phyloP scores from a whole-genome alignment of 768 basidiomycete genomes.

The Lepiota venenata region DNA sequence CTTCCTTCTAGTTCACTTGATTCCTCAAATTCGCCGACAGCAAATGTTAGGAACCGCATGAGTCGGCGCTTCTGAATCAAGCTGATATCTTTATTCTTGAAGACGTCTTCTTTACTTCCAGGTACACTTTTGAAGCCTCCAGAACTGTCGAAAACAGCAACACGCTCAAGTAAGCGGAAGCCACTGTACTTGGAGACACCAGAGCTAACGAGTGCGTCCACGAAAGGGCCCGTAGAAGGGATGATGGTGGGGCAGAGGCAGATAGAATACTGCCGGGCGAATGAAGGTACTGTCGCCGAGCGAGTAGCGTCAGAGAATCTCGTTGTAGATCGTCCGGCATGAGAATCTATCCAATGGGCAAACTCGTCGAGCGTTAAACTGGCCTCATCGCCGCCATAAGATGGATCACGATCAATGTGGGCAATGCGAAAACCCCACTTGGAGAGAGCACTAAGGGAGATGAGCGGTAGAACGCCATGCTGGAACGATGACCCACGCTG shows the following conservation, averaged over 20 bases:
- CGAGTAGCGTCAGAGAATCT: slow-evolving; percentile 43
- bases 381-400: slow-evolving; percentile 85
- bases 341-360: slow-evolving; percentile 56
- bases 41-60: slow-evolving; percentile 90
- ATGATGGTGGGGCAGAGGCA: slow-evolving; percentile 84
- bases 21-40: slow-evolving; percentile 69
- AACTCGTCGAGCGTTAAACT: slow-evolving; percentile 82
- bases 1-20: slow-evolving; percentile 54
- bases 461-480: not conserved
- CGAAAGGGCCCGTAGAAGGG: slow-evolving; percentile 73
- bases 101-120: slow-evolving; percentile 88
- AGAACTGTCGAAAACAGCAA: slow-evolving; percentile 53
- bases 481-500: slow-evolving; percentile 63
- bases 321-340: slow-evolving; percentile 12
- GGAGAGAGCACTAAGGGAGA: slow-evolving; percentile 67
- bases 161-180: slow-evolving; percentile 76
- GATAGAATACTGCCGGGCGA: slow-evolving; percentile 77
- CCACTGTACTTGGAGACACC: slow-evolving; percentile 91
- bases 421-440: slow-evolving; percentile 87
- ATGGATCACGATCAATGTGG: slow-evolving; percentile 80
- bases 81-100: slow-evolving; percentile 75
- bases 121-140: slow-evolving; percentile 65
- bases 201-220: slow-evolving; percentile 74
- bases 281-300: slow-evolving; percentile 40
- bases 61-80: slow-evolving; percentile 85